Conservation (phyloP, 495 filamentous ascomycete species). For the Chaetomium fimeti region DNA sequence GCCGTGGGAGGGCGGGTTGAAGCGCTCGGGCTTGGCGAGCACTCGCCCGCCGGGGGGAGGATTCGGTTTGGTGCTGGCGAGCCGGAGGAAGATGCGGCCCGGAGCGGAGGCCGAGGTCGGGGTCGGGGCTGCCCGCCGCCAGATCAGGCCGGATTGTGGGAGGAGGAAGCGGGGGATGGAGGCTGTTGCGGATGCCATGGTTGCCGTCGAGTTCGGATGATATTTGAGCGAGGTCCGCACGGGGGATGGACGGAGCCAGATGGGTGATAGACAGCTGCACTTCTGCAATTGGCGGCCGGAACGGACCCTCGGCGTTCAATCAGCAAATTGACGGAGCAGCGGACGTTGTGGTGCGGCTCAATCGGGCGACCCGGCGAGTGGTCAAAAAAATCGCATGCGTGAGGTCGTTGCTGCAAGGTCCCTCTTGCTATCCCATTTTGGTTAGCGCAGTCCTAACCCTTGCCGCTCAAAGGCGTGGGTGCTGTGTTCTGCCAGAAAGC, state of each 20-base stretch:
- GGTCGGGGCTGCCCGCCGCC: constrained; percentile 35
- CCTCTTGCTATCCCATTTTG: constrained; percentile 16
- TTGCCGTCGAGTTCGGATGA: neutral
- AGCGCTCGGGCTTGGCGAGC: constrained; percentile 76
- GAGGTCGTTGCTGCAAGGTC: constrained; percentile 18
- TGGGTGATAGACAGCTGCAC: neutral
- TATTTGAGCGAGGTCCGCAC: neutral
- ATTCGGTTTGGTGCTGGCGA: constrained; percentile 19
- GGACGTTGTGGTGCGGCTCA: constrained; percentile 26
- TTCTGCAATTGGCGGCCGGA: neutral
- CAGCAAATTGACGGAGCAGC: neutral
- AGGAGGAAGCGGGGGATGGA: constrained; percentile 55
- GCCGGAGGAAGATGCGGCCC: constrained; percentile 18
- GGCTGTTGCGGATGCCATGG: constrained; percentile 40
- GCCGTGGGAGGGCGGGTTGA: constrained; percentile 82
- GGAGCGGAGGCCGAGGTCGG: constrained; percentile 7
- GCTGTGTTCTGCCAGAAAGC: neutral
- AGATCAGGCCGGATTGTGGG: constrained; percentile 49
- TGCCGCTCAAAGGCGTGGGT: no score
- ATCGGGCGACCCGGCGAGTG: constrained; percentile 18
- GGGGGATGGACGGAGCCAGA: neutral
- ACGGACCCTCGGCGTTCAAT: neutral
- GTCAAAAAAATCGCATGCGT: constrained; percentile 23
- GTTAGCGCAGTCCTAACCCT: constrained; percentile 6
- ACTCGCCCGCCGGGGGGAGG: constrained; percentile 38